Evolutionary conservation across 257 asterid species (phyloP), one percentile per base, ranked within the genome.

Genomic region (Rehmannia glutinosa): DNA sequence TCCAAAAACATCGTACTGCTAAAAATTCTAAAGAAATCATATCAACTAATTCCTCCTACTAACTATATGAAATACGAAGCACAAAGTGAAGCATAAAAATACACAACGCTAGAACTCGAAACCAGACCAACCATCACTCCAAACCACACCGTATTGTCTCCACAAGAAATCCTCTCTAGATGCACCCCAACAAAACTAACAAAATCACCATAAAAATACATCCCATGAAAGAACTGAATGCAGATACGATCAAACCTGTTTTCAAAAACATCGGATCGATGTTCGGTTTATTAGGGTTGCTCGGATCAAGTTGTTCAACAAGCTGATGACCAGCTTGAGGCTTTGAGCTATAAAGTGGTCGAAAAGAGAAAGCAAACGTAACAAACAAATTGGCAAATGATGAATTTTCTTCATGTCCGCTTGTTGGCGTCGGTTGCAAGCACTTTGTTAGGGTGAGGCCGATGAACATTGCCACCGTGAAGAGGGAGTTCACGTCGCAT

Each of bases 401-500:
- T 6, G 20, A 66, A 53, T 20, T 64, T 62, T 9, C 33, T 41
- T 20, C 19, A 10, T 9, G 1, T 41, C 10, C 6, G 52, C 4
- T 39, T 23, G 11, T 53, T 27, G 0, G 63, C 13, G 6, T 12
- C 1, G 27, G 41, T 15, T 15, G 38, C 5, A 0, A 6, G 0
- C 64, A 64, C 3, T 42, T 51, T 0, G 64, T 24, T 3, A 66
- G 17, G 43, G 64, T 52, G 53, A 66, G 53, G 25, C 72, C 72
- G n/a, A 66, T 53, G 72, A 66, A 66, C 32, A 66, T 20, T 2
- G 64, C 72, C 19, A 39, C 55, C 42, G 72, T 38, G 64, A 39
- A 53, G 64, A 53, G 64, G 32, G 72, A 66, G 54, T 66, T 66
- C n/a, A 66, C 72, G 30, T 52, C 52, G 63, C 24, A 66, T 52